Conservation (phyloP, 169 alveolate species). For the Plasmodium gaboni region DNA sequence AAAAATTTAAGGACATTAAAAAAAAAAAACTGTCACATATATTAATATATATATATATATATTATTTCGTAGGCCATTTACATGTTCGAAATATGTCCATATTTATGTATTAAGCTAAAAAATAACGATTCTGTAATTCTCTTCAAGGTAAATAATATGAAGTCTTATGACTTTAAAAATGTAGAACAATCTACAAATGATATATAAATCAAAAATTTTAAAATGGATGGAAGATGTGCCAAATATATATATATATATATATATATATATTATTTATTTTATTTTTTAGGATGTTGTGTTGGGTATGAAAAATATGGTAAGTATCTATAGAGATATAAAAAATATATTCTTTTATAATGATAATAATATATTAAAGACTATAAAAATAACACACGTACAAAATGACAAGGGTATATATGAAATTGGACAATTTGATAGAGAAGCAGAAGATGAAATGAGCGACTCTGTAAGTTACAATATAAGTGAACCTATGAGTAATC, state of each 20-base stretch:
- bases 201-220: no score
- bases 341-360: conserved; percentile 11
- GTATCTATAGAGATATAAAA: conserved; percentile 53
- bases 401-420: conserved; percentile 1
- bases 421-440: background rate
- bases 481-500: conserved; percentile 14
- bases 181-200: no score
- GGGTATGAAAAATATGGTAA: conserved; percentile 38
- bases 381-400: conserved; percentile 17
- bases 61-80: conserved; percentile 42
- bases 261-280: conserved; percentile 5
- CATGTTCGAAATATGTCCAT: conserved; percentile 66
- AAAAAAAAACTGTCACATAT: background rate
- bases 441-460: conserved; percentile 9
- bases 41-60: background rate
- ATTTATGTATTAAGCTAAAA: conserved; percentile 35
- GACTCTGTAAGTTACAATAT: background rate
- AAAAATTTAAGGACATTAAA: background rate
- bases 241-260: background rate
- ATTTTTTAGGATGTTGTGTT: conserved; percentile 35
- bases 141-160: conserved; percentile 30
- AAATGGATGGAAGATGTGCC: background rate
- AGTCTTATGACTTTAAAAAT: no score
- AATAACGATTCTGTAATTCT: conserved; percentile 35
- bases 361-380: conserved; percentile 9